Percentiles rank a stretch among this genome's conserved stretches.
Evolutionary conservation across 257 asterid genomes (phyloP).

Genomic region (Leonotis leonurus): DNA sequence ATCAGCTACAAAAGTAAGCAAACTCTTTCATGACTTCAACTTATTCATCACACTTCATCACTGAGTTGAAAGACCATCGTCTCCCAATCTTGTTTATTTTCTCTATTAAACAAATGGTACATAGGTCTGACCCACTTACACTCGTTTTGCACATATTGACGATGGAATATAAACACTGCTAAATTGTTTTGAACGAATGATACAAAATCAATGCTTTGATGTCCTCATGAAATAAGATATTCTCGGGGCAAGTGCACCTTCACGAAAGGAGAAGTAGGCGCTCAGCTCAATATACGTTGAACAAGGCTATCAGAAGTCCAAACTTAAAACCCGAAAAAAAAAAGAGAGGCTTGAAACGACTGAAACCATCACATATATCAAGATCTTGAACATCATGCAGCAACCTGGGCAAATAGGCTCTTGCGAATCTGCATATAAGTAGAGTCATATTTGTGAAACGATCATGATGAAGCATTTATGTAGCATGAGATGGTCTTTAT

Average conservation of each 20-base stretch:
- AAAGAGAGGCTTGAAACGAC: constrained; percentile 8
- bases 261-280: too few relatives aligned
- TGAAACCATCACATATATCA: constrained; percentile 11
- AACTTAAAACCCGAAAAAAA: constrained; percentile 13
- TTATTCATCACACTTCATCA: neutral
- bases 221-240: too few relatives aligned
- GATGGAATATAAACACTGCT: neutral
- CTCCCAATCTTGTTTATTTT: constrained; percentile 24
- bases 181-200: neutral
- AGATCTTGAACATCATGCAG: constrained; percentile 31
- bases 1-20: neutral
- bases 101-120: constrained; percentile 21
- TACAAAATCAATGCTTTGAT: too few relatives aligned
- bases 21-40: neutral
- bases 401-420: constrained; percentile 46
- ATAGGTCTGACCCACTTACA: constrained; percentile 17
- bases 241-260: too few relatives aligned
- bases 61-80: neutral
- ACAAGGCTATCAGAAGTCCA: too few relatives aligned
- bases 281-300: constrained; percentile 3
- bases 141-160: constrained; percentile 16
- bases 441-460: neutral
- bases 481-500: too few relatives aligned
- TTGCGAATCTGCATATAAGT: constrained; percentile 64
- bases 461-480: neutral